Evolutionary conservation across 73 alveolate species (phyloP), one percentile per base, ranked within the genome.

Genomic region (Paramecium caudatum): DNA sequence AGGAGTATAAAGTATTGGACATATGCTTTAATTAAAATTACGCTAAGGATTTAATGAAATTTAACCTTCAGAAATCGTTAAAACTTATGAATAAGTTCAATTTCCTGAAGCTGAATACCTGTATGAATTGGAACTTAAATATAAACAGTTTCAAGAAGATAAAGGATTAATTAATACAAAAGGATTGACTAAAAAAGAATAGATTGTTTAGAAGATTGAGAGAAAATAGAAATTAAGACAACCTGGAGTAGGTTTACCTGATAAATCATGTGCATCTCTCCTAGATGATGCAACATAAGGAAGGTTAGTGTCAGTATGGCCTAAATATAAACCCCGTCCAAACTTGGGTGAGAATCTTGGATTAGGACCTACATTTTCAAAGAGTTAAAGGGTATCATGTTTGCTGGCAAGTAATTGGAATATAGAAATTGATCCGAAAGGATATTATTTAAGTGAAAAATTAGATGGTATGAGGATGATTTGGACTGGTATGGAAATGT

Each of bases 401-500:
- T 21, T 45, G 15, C 10, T 74, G 32, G 69, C 88, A 1, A 21
- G 39, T 4, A 41, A 41, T 37, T 37, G 88, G 62, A 0, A 30
- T 74, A 37, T 27, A 4, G 17, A 16, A 16, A 45, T 41, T n/a
- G 92, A 85, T 33, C 92, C 92, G 15, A 62, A 39, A 17, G 92
- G 91, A 16, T 91, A 91, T 91, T 61, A 47, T 21, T 27, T 91
- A 83, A 86, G 93, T 69, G 95, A 91, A 82, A 91, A 91, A 82
- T 39, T 91, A 27, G 95, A 91, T 69, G 95, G 95, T 3, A 91
- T 91, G 27, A 37, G 95, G n/a, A 85, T 91, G 43, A 41, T 50
- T 43, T 91, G 95, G 93, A 91, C 82, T 17, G 95, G 95, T 12
- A 46, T 39, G 37, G 85, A 84, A n/a, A 86, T 91, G 93, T 17